Percentiles rank a stretch among this genome's conserved stretches.
phyloP scores from a whole-genome alignment of 148 eudicot species.

The Polygonum aviculare region DNA sequence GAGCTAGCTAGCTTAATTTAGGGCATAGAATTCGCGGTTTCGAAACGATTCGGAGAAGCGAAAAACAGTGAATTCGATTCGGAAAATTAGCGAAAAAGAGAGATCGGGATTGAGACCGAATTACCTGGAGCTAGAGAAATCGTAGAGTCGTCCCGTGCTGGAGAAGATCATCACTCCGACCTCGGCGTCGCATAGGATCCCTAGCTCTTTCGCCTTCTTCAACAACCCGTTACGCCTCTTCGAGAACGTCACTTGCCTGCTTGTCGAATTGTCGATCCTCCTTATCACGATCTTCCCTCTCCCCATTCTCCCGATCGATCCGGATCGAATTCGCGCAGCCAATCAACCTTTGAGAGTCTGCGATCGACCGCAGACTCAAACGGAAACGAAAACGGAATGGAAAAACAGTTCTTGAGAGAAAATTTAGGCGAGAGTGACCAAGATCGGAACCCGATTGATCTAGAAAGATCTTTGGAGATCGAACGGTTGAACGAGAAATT shows the following conservation, averaged over 20 bases:
- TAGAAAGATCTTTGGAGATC: too few relatives aligned
- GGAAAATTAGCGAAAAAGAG: background rate
- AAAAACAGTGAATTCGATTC: background rate
- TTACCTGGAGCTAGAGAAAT: slow-evolving; percentile 46
- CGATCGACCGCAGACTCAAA: too few relatives aligned
- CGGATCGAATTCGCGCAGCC: background rate
- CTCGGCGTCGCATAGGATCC: slow-evolving; percentile 59
- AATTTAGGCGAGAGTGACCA: background rate
- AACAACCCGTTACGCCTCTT: slow-evolving; percentile 48
- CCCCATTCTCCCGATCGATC: slow-evolving; percentile 25
- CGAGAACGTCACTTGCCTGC: slow-evolving; percentile 60
- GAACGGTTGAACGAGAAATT: background rate
- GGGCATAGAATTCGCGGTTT: background rate
- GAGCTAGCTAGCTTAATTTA: background rate
- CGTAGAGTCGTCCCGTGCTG: slow-evolving; percentile 47
- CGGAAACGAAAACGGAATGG: background rate
- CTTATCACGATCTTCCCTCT: slow-evolving; percentile 59
- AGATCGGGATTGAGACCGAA: background rate
- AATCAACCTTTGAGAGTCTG: background rate
- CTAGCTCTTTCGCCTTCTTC: slow-evolving; percentile 53
- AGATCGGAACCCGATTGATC: background rate
- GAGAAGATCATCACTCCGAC: slow-evolving; percentile 59
- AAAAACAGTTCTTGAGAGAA: background rate
- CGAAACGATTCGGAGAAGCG: background rate
- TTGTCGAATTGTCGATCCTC: slow-evolving; percentile 56